A percentile compares a stretch with the other conserved stretches of the same genome.
Evolutionary conservation across 352 stramenopile genomes (phyloP).

Genomic region (Albugo candida): DNA sequence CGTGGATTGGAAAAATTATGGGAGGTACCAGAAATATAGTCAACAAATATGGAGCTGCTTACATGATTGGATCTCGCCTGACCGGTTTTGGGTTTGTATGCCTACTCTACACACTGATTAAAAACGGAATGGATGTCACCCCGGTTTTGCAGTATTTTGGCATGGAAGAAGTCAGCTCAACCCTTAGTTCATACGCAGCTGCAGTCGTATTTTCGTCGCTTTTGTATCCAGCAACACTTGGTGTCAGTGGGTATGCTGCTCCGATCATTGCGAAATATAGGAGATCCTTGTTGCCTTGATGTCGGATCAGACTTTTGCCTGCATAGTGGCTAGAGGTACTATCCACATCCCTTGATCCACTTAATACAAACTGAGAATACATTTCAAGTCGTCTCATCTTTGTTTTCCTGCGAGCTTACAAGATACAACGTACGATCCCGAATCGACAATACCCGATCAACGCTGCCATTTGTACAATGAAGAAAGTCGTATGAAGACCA

Average conservation of each 20-base stretch:
- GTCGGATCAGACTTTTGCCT: too few relatives aligned
- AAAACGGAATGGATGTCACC: conserved; percentile 68
- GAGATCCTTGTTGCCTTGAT: too few relatives aligned
- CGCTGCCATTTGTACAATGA: too few relatives aligned
- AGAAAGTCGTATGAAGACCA: too few relatives aligned
- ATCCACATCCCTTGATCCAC: too few relatives aligned
- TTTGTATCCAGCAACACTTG: conserved; percentile 65
- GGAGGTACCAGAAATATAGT: conserved; percentile 49
- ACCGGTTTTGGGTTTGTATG: conserved; percentile 58
- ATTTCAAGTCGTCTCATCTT: too few relatives aligned
- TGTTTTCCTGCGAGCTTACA: too few relatives aligned
- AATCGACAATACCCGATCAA: too few relatives aligned
- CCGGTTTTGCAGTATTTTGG: conserved; percentile 48
- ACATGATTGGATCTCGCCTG: conserved; percentile 77
- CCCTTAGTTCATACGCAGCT: conserved; percentile 51
- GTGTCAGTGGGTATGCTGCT: conserved; percentile 50
- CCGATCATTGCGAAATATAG: conserved; percentile 32
- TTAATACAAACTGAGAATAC: too few relatives aligned
- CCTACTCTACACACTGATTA: conserved; percentile 49
- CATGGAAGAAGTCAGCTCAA: conserved; percentile 44
- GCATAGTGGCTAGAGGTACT: too few relatives aligned
- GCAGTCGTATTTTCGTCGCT: conserved; percentile 58
- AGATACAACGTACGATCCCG: too few relatives aligned
- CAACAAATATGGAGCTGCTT: conserved; percentile 72
- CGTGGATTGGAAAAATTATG: conserved; percentile 40